These are phyloP conservation scores for Neopestalotiopsis rosae DNA, from an alignment of 2,329 filamentous ascomycete species.

Conservation along the genomic window DNA sequence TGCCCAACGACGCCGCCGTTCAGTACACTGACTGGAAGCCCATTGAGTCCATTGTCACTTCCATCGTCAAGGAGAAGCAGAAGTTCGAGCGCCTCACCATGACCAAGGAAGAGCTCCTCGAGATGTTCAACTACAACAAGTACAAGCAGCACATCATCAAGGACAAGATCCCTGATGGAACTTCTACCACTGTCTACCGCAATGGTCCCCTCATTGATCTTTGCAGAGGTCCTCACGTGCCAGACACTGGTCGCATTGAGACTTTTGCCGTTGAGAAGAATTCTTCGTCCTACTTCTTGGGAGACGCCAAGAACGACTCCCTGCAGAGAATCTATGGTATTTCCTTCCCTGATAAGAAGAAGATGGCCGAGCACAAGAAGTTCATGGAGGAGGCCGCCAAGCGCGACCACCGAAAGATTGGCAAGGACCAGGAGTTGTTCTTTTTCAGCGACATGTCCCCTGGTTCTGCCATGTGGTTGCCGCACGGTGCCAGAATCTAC, in stretches of 20 bases:
- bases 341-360: constrained; percentile 94
- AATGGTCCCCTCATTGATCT: constrained; percentile 94
- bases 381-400: constrained; percentile 98
- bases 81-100: constrained; percentile 88
- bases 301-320: constrained; percentile 91
- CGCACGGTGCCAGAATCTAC: constrained; percentile 75
- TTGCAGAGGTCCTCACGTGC: constrained; percentile 93
- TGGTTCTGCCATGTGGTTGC: constrained; percentile 89
- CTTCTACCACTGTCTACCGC: constrained; percentile 91
- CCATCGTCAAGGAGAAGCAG: constrained; percentile 96
- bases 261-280: constrained; percentile 90
- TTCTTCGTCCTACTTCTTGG: constrained; percentile 84
- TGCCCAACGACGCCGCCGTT: constrained; percentile 73
- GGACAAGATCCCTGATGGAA: constrained; percentile 87
- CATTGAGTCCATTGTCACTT: constrained; percentile 78
- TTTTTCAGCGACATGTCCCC: constrained; percentile 96
- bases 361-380: constrained; percentile 89
- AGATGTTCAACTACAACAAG: constrained; percentile 98
- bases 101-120: constrained; percentile 87
- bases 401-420: constrained; percentile 92
- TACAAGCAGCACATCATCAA: constrained; percentile 99
- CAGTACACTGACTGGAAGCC: constrained; percentile 82
- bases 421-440: constrained; percentile 94
- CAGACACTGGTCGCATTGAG: constrained; percentile 92
- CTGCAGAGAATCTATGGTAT: constrained; percentile 96